A percentile compares a stretch with the other conserved stretches of the same genome.
Conservation (phyloP, 108 stramenopile genomes). For the Stephanodiscus minutulus region DNA sequence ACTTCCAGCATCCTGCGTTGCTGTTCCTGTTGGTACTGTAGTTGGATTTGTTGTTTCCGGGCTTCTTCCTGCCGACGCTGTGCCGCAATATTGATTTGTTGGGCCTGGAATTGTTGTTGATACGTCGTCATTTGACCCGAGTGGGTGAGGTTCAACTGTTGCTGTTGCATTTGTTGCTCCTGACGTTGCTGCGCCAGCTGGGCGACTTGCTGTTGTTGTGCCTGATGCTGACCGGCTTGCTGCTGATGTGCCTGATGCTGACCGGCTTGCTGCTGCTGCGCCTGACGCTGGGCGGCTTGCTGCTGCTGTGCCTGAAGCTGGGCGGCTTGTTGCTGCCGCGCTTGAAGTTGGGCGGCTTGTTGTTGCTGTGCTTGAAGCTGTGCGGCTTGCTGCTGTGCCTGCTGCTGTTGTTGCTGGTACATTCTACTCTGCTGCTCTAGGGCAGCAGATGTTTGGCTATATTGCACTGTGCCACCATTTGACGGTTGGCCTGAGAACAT, state of each 20-base stretch:
- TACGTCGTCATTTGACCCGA: conserved; percentile 7
- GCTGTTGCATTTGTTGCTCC: conserved; percentile 28
- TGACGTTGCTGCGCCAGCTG: conserved; percentile 6
- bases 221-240: conserved; percentile 4
- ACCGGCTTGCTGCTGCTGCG: conserved; percentile 18
- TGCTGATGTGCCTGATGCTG: conserved; percentile 24
- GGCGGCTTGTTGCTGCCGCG: background rate
- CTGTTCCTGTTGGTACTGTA: conserved; percentile 31
- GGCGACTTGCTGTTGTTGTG: conserved; percentile 1
- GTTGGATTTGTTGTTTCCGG: conserved; percentile 29
- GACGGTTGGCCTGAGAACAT: background rate
- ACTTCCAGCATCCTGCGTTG: conserved; percentile 25
- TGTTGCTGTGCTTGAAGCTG: conserved; percentile 25
- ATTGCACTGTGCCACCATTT: background rate
- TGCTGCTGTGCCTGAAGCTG: background rate
- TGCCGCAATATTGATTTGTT: conserved; percentile 24
- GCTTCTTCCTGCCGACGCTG: conserved; percentile 35
- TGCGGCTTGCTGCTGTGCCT: too few relatives aligned
- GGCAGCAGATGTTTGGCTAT: background rate
- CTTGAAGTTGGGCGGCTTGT: conserved; percentile 1
- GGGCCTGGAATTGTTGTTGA: conserved; percentile 30
- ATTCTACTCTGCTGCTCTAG: conserved; percentile 15
- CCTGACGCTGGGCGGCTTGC: conserved; percentile 12
- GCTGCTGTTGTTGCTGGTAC: conserved; percentile 14
- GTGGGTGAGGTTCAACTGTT: conserved; percentile 15